phyloP scores from a whole-genome alignment of 352 stramenopile species.

The Thraustochytrium sp. region DNA sequence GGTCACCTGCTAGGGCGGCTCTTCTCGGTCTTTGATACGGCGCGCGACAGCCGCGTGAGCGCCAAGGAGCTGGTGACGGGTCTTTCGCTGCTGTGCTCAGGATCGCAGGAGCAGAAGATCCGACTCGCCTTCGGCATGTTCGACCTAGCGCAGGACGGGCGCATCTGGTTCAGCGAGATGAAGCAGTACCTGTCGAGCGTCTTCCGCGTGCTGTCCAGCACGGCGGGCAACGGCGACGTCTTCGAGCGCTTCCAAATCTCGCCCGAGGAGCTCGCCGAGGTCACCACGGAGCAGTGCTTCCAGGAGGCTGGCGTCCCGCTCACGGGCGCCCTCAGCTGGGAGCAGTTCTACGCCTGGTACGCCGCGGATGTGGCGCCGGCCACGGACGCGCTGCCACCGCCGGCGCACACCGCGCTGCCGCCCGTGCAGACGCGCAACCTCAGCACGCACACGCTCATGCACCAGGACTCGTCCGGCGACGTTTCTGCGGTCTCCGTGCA shows the following conservation, averaged over 20 bases:
- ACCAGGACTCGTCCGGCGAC: not conserved
- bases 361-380: not conserved
- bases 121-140: slow-evolving; percentile 55
- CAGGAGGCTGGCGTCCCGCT: slow-evolving; percentile 69
- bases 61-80: slow-evolving; percentile 57
- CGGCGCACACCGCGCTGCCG: not conserved
- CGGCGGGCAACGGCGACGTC: not conserved
- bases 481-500: not conserved
- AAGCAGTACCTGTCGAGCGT: slow-evolving; percentile 73
- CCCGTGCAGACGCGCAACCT: not conserved
- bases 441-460: not conserved
- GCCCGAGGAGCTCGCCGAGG: not conserved
- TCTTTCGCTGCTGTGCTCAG: slow-evolving; percentile 70
- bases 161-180: slow-evolving; percentile 70
- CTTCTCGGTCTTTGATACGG: slow-evolving; percentile 50
- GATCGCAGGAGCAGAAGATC: slow-evolving; percentile 71
- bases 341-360: slow-evolving; percentile 77
- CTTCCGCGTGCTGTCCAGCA: not conserved
- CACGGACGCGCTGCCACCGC: not conserved
- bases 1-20: slow-evolving; percentile 25
- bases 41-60: slow-evolving; percentile 42
- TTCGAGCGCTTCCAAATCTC: not conserved
- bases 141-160: slow-evolving; percentile 74
- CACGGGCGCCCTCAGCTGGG: slow-evolving; percentile 68
- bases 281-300: slow-evolving; percentile 73